Conservation (phyloP, 805 yeast genomes). For the Teunomyces pallodes region DNA sequence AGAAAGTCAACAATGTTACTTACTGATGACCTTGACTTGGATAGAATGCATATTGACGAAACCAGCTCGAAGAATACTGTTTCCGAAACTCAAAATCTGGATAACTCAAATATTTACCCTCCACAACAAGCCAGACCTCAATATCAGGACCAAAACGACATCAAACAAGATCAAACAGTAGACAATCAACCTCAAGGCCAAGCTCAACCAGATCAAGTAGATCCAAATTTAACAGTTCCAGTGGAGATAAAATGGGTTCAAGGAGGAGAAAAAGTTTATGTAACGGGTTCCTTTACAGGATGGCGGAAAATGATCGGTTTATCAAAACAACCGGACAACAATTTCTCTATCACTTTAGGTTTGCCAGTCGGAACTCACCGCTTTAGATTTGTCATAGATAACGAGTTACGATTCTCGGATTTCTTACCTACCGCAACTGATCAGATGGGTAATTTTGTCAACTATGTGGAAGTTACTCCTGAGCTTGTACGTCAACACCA, state of each 20-base stretch:
- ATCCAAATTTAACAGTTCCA: constrained; percentile 38
- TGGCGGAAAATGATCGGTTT: constrained; percentile 98
- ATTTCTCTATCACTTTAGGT: constrained; percentile 67
- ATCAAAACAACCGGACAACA: constrained; percentile 50
- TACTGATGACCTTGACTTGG: constrained; percentile 63
- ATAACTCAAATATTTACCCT: background rate
- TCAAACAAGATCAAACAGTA: constrained; percentile 8
- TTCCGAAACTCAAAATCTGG: background rate
- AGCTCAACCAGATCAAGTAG: constrained; percentile 12
- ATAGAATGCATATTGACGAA: constrained; percentile 44
- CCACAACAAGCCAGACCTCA: constrained; percentile 8
- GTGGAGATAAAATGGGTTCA: constrained; percentile 88
- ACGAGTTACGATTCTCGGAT: constrained; percentile 86
- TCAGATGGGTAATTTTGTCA: constrained; percentile 93
- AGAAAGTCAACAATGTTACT: constrained; percentile 71
- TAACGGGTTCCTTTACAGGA: constrained; percentile 96
- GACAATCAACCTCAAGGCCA: constrained; percentile 7
- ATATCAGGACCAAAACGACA: constrained; percentile 7
- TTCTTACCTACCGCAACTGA: constrained; percentile 95
- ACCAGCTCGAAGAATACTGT: constrained; percentile 19
- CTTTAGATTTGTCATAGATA: constrained; percentile 90
- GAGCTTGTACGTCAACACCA: constrained; percentile 33
- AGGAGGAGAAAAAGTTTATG: constrained; percentile 94
- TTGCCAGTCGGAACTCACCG: constrained; percentile 90
- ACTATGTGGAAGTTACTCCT: constrained; percentile 75